Evolutionary conservation across 768 basidiomycete genomes (phyloP).

Genomic region (Galerina sulciceps): DNA sequence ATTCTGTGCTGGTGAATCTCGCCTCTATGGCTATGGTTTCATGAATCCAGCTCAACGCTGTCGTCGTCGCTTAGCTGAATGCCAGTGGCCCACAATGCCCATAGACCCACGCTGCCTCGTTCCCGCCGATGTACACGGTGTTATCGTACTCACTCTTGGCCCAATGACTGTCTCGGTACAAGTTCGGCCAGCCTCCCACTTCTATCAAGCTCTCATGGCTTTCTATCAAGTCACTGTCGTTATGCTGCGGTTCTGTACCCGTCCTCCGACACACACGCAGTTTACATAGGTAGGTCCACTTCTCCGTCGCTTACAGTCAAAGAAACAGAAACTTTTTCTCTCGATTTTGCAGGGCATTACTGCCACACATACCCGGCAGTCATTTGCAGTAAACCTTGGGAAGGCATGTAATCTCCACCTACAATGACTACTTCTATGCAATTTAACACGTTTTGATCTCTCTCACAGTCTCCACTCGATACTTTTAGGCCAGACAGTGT

Average conservation of each 20-base stretch:
- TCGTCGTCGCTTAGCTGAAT: background rate
- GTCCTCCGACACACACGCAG: constrained; percentile 18
- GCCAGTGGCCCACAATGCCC: background rate
- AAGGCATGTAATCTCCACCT: too few species aligned
- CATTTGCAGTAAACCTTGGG: too few species aligned
- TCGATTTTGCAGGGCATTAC: too few species aligned
- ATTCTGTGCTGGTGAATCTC: background rate
- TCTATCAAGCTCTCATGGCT: constrained; percentile 9
- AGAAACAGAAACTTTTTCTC: too few species aligned
- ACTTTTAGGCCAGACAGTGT: constrained; percentile 4
- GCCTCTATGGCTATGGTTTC: background rate
- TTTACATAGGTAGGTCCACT: constrained; percentile 7
- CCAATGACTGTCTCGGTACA: constrained; percentile 5
- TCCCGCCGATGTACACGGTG: constrained; percentile 11
- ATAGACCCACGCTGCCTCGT: background rate
- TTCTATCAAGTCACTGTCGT: constrained; percentile 16
- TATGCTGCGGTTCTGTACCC: constrained; percentile 4
- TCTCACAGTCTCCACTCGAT: background rate
- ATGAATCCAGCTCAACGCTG: background rate
- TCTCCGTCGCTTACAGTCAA: background rate
- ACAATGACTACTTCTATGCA: background rate
- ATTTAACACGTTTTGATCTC: background rate
- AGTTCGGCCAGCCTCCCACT: background rate
- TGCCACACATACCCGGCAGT: too few species aligned
- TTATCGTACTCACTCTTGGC: background rate